These are phyloP conservation scores for Echria macrotheca DNA, from an alignment of 495 filamentous ascomycete species.

Conservation along the genomic window DNA sequence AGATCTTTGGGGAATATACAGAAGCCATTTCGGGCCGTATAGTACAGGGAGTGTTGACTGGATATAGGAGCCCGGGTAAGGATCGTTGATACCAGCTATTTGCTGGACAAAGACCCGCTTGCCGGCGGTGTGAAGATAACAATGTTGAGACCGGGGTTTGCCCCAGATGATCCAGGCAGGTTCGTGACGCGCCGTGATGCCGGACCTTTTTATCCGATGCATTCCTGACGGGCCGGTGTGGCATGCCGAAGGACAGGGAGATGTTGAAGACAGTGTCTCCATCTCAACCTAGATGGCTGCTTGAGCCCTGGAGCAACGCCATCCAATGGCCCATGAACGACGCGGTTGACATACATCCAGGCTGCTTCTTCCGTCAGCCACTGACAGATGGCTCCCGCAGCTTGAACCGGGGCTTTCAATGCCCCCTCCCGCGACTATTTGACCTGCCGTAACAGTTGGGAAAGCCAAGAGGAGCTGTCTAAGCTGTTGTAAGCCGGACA, in stretches of 20 bases:
- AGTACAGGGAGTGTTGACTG: too few relatives aligned
- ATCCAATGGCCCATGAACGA: not conserved
- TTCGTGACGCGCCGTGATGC: slow-evolving; percentile 9
- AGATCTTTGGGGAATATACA: not conserved
- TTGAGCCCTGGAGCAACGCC: not conserved
- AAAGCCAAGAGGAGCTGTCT: not conserved
- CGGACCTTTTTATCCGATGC: slow-evolving; percentile 16
- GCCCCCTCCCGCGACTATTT: slow-evolving; percentile 11
- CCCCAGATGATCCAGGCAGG: slow-evolving; percentile 1
- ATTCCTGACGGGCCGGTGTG: slow-evolving; percentile 1
- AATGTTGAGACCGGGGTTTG: slow-evolving; percentile 13
- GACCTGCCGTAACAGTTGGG: not conserved
- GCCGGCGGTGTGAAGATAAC: slow-evolving; percentile 2
- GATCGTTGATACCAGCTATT: too few relatives aligned
- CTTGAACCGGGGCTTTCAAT: not conserved
- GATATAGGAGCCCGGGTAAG: too few relatives aligned
- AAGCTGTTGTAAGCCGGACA: not conserved
- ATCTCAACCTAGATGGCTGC: not conserved
- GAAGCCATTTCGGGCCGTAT: too few relatives aligned
- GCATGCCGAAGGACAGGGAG: not conserved
- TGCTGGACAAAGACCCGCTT: slow-evolving; percentile 7
- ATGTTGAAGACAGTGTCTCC: not conserved
- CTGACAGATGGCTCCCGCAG: not conserved
- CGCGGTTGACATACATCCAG: slow-evolving; percentile 6
- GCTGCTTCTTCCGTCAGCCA: not conserved